Evolutionary conservation across 768 basidiomycete genomes (phyloP), one percentile per base, ranked within the genome.

Genomic region (Daedaleopsis nitida): DNA sequence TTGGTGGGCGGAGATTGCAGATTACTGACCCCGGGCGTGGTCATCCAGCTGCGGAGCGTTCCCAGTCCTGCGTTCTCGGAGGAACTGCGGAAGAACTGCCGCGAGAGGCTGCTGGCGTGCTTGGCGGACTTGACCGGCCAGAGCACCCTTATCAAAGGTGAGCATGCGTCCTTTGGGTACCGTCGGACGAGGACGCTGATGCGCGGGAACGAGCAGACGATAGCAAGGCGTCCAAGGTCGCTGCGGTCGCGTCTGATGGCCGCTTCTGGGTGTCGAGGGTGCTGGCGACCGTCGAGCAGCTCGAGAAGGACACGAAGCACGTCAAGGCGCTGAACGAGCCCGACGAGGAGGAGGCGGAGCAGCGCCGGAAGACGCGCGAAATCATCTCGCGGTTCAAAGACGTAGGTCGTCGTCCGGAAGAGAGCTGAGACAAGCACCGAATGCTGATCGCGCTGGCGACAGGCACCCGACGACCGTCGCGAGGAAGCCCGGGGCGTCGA

Each of bases 231-330:
- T 73, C 73, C 21, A 89, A 86, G 70, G 70, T 80, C n/a, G 72
- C 82, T 17, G 88, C 83, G 1, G 83, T 84, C 21, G 83, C 89
- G 39, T 81, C 85, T 8, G 83, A 91, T 59, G 92, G 92, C 32
- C 82, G 87, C 66, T 85, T 92, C 62, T 97, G 94, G 94, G 78
- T 91, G 10, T 80, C 85, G 3, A 85, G 85, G 68, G 83, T 85
- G 11, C 77, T 94, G 12, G 70, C 76, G 6, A 84, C 80, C 13
- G 80, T 91, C 58, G 75, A 77, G 51, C 59, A 69, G 48, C 70
- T 96, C 32, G 86, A 90, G 71, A 76, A 78, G 44, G 89, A 93
- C 70, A 69, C 72, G 34, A 94, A 92, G 69, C 91, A 94, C 62
- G 81, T 88, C 52, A 74, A 78, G 7, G 65, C 77, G 6, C 73